Percentiles rank a stretch among this genome's conserved stretches.
phyloP scores from a whole-genome alignment of 495 filamentous ascomycete genomes.

The Aspergillus indologenus region DNA sequence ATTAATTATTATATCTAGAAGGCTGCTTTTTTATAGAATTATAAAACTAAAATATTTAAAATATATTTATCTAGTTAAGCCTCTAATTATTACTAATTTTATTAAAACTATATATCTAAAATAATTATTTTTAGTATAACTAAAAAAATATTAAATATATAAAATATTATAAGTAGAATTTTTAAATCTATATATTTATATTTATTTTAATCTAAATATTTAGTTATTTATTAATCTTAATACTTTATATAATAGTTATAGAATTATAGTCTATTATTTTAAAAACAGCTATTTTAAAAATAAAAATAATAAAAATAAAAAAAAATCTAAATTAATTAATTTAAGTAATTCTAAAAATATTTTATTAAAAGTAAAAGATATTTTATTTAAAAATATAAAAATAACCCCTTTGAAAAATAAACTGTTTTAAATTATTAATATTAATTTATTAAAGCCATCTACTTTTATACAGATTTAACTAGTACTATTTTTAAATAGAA shows the following conservation, averaged over 20 bases:
- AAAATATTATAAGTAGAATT: conserved; percentile 1
- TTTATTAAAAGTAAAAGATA: too few species aligned
- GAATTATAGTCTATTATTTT: conserved; percentile 7
- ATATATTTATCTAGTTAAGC: not conserved
- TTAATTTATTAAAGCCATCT: not conserved
- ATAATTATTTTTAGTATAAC: not conserved
- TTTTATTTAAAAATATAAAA: not conserved
- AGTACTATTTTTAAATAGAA: not conserved
- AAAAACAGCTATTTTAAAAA: not conserved
- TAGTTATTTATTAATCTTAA: conserved; percentile 4
- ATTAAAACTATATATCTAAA: not conserved
- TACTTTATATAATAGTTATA: not conserved
- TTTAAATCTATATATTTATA: not conserved
- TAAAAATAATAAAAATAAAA: not conserved
- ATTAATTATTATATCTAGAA: conserved; percentile 1
- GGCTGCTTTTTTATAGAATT: not conserved
- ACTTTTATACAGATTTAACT: not conserved
- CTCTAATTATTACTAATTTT: not conserved
- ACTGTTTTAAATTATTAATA: too few species aligned
- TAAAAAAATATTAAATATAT: not conserved
- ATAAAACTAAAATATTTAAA: not conserved
- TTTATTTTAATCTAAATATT: not conserved
- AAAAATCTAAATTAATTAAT: too few species aligned
- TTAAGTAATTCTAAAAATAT: too few species aligned
- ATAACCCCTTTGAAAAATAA: too few species aligned